These are phyloP conservation scores for Malbranchea zuffiana DNA, from an alignment of 2,329 filamentous ascomycete species.

Conservation along the genomic window DNA sequence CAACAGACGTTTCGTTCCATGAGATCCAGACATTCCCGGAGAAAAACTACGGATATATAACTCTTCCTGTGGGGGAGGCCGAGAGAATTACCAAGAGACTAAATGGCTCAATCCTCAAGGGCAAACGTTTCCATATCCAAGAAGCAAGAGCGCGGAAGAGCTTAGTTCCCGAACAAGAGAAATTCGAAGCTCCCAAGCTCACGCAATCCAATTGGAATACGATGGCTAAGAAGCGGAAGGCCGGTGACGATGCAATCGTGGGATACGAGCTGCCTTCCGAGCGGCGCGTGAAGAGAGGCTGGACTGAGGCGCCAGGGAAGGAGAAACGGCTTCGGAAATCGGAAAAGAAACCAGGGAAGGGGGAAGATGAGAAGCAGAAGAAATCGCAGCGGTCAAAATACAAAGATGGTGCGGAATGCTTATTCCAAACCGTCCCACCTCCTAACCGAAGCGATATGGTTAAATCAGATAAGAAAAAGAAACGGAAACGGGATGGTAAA, in stretches of 20 bases:
- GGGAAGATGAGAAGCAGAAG: constrained; percentile 47
- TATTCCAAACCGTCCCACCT: constrained; percentile 74
- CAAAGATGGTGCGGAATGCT: constrained; percentile 66
- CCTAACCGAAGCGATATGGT: constrained; percentile 39
- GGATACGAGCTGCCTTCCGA: constrained; percentile 63
- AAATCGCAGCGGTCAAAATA: constrained; percentile 60
- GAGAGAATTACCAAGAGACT: constrained; percentile 88
- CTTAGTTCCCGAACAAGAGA: constrained; percentile 9
- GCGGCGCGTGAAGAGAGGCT: constrained; percentile 76
- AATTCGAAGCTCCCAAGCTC: constrained; percentile 17
- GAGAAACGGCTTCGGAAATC: constrained; percentile 34
- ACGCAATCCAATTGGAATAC: constrained; percentile 35
- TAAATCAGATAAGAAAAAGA: constrained; percentile 38
- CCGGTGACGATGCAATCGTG: constrained; percentile 43
- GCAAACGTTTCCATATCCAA: constrained; percentile 74
- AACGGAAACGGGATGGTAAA: constrained; percentile 51
- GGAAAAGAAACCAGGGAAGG: constrained; percentile 39
- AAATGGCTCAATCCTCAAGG: constrained; percentile 74
- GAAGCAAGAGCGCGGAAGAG: constrained; percentile 50
- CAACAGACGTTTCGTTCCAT: constrained; percentile 81
- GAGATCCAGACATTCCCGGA: constrained; percentile 78
- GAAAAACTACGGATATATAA: constrained; percentile 78
- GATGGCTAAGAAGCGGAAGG: constrained; percentile 43
- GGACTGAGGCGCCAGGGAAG: constrained; percentile 54
- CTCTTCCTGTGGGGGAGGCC: constrained; percentile 68